Evolutionary conservation across 176 grass and related monocot species (phyloP).

Genomic region (Musa acuminata): DNA sequence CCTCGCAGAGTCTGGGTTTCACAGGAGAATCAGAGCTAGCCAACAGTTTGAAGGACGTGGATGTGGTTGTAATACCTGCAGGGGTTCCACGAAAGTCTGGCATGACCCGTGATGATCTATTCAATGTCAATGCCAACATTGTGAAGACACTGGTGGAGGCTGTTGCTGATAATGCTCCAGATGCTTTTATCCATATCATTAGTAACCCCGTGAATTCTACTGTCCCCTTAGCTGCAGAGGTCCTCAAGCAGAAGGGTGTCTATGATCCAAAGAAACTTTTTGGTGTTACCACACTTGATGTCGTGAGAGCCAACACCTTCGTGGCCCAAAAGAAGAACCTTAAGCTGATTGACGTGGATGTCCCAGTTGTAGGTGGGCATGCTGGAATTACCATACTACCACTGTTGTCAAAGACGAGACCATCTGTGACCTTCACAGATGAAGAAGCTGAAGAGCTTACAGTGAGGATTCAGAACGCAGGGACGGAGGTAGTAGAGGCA

Average conservation of each 20-base stretch:
- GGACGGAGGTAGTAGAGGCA: slow-evolving; percentile 31
- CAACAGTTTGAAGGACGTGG: slow-evolving; percentile 16
- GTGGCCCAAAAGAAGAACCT: slow-evolving; percentile 32
- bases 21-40: slow-evolving; percentile 28
- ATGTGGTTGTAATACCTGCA: slow-evolving; percentile 34
- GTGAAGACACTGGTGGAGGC: slow-evolving; percentile 31
- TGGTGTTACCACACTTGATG: slow-evolving; percentile 43
- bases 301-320: slow-evolving; percentile 40
- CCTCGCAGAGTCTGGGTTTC: slow-evolving; percentile 25
- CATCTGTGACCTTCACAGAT: slow-evolving; percentile 31
- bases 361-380: slow-evolving; percentile 39
- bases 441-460: slow-evolving; percentile 39
- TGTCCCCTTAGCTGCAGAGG: slow-evolving; percentile 43
- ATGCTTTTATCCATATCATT: slow-evolving; percentile 37
- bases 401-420: slow-evolving; percentile 39
- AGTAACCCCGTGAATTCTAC: slow-evolving; percentile 34
- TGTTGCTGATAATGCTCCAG: slow-evolving; percentile 38
- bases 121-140: slow-evolving; percentile 33
- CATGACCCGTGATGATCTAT: slow-evolving; percentile 38
- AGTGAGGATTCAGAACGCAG: slow-evolving; percentile 24
- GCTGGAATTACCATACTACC: slow-evolving; percentile 29
- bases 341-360: slow-evolving; percentile 42
- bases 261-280: slow-evolving; percentile 42
- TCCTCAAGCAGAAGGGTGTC: slow-evolving; percentile 31
- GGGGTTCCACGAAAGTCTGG: slow-evolving; percentile 33